phyloP scores from a whole-genome alignment of 192 early-diverging fungal species.

The Coemansia sp. region DNA sequence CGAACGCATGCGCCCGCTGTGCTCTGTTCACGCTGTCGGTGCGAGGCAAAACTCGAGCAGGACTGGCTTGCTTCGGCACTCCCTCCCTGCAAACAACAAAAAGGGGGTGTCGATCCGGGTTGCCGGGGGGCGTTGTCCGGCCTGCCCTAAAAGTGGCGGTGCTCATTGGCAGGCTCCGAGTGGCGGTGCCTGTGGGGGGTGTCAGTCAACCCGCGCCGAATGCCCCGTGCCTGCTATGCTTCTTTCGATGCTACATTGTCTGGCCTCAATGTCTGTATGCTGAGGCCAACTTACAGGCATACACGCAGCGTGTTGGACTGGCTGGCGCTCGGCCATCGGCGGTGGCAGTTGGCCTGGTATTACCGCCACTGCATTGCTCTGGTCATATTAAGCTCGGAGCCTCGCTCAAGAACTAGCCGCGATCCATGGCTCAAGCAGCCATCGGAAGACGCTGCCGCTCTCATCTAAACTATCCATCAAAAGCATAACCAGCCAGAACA shows the following conservation, averaged over 20 bases:
- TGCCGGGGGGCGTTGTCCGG: slow-evolving; percentile 16
- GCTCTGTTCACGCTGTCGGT: slow-evolving; percentile 22
- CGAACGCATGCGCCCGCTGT: slow-evolving; percentile 14
- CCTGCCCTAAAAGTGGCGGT: slow-evolving; percentile 38
- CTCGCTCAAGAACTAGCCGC: background rate
- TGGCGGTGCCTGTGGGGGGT: slow-evolving; percentile 29
- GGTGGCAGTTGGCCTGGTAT: background rate
- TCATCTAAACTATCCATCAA: background rate
- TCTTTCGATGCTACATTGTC: slow-evolving; percentile 3
- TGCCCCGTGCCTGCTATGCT: background rate
- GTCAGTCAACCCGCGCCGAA: background rate
- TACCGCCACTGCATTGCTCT: background rate
- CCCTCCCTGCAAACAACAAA: slow-evolving; percentile 12
- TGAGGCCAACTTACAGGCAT: background rate
- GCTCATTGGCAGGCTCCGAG: slow-evolving; percentile 50
- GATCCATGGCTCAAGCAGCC: background rate
- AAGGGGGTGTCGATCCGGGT: slow-evolving; percentile 20
- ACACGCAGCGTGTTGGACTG: too few relatives aligned
- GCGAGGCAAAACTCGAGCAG: slow-evolving; percentile 24
- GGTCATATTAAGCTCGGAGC: background rate
- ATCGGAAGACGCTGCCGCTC: background rate
- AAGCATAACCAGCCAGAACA: background rate
- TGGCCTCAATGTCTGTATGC: background rate
- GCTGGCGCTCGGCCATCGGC: background rate
- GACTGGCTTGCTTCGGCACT: slow-evolving; percentile 21